A percentile compares a stretch with the other conserved stretches of the same genome.
Conservation (phyloP, 495 filamentous ascomycete genomes). For the Daldinia caldariorum region DNA sequence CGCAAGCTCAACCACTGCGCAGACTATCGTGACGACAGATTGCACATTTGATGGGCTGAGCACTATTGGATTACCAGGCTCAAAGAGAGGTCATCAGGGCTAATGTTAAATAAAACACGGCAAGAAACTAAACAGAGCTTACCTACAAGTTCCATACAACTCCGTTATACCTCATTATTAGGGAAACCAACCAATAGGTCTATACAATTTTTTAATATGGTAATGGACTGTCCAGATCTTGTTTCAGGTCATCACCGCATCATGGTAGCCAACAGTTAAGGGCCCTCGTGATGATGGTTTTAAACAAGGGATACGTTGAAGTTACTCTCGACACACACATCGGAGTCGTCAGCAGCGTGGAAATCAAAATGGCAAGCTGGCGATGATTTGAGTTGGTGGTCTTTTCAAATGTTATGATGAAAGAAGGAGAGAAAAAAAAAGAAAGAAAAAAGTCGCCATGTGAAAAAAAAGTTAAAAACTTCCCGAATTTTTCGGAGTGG, state of each 20-base stretch:
- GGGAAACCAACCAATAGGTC: neutral
- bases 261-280: constrained; percentile 81
- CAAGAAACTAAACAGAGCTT: constrained; percentile 12
- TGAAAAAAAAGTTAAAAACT: constrained; percentile 33
- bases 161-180: neutral
- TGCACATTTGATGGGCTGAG: constrained; percentile 34
- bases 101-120: constrained; percentile 5
- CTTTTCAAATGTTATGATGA: constrained; percentile 67
- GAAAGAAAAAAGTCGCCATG: constrained; percentile 19
- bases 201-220: neutral
- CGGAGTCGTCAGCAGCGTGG: constrained; percentile 86
- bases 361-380: constrained; percentile 64
- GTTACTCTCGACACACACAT: constrained; percentile 86
- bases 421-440: constrained; percentile 49
- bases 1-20: constrained; percentile 40
- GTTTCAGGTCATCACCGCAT: constrained; percentile 97
- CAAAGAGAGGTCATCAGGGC: constrained; percentile 36
- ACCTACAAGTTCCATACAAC: constrained; percentile 12
- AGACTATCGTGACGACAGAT: constrained; percentile 24
- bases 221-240: constrained; percentile 55
- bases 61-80: constrained; percentile 42
- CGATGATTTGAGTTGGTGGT: constrained; percentile 97
- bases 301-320: constrained; percentile 75
- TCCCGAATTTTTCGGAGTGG: constrained; percentile 30
- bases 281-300: constrained; percentile 99